Conservation (phyloP, 2,329 filamentous ascomycete species). For the Colletotrichum sp. region DNA sequence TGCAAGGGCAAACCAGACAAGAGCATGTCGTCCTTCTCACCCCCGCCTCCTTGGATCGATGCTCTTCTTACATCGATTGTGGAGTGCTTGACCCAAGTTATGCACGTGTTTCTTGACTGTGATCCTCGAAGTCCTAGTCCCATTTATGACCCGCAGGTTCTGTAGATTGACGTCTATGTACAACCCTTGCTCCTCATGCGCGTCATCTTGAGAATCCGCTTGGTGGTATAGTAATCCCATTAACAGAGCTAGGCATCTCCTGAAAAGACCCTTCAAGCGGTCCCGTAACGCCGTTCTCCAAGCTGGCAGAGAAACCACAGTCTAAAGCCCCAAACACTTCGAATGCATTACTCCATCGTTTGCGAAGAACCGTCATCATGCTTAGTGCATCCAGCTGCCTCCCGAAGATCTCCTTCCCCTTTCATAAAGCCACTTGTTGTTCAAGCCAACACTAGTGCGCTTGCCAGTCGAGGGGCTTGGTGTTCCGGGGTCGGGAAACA, state of each 20-base stretch:
- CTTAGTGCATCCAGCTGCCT: slow-evolving; percentile 17
- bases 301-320: neutral
- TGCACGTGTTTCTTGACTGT: neutral
- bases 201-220: neutral
- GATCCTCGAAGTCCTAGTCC: neutral
- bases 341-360: neutral
- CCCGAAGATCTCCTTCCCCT: slow-evolving; percentile 66
- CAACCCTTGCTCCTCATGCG: neutral
- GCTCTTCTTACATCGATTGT: neutral
- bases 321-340: neutral
- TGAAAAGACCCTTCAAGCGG: neutral
- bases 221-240: neutral
- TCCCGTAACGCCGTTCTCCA: neutral
- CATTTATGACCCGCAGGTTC: neutral
- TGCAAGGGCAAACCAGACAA: neutral
- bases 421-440: slow-evolving; percentile 96
- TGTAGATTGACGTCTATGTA: neutral
- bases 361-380: neutral
- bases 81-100: neutral
- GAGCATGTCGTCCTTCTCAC: neutral
- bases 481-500: slow-evolving; percentile 66
- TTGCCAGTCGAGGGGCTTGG: slow-evolving; percentile 73
- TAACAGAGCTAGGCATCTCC: neutral
- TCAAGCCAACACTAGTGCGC: slow-evolving; percentile 77
- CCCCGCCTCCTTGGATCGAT: neutral